Evolutionary conservation across 306 rosid genomes (phyloP).

Genomic region (Cicer arietinum): DNA sequence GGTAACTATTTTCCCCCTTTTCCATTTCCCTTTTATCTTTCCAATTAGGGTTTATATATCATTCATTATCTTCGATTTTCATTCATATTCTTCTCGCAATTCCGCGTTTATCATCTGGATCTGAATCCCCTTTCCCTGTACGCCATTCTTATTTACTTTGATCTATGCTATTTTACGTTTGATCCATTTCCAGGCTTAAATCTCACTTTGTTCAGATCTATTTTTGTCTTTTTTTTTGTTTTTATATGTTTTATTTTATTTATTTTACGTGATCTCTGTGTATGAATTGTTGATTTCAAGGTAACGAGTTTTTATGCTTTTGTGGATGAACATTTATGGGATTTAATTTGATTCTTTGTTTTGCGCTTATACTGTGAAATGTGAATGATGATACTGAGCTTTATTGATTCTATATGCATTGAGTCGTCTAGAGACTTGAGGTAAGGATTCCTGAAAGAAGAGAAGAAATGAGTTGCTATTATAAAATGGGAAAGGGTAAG

Average conservation of each 20-base stretch:
- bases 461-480: neutral
- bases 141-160: constrained; percentile 25
- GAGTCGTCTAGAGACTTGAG: neutral
- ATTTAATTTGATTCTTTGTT: neutral
- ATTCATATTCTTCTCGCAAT: neutral
- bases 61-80: neutral
- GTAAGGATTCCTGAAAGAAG: neutral
- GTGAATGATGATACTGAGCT: neutral
- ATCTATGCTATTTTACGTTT: neutral
- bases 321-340: neutral
- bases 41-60: constrained; percentile 33
- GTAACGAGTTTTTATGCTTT: neutral
- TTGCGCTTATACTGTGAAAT: neutral
- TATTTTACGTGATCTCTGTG: neutral
- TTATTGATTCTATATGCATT: constrained; percentile 10
- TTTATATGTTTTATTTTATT: neutral
- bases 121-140: neutral
- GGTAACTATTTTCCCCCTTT: constrained; percentile 36
- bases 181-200: neutral
- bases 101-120: constrained; percentile 36
- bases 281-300: neutral
- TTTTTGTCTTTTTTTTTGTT: neutral
- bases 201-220: constrained; percentile 33
- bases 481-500: neutral
- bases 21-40: neutral